Conservation (phyloP, 2,329 filamentous ascomycete species). For the Malbranchea zuffiana region DNA sequence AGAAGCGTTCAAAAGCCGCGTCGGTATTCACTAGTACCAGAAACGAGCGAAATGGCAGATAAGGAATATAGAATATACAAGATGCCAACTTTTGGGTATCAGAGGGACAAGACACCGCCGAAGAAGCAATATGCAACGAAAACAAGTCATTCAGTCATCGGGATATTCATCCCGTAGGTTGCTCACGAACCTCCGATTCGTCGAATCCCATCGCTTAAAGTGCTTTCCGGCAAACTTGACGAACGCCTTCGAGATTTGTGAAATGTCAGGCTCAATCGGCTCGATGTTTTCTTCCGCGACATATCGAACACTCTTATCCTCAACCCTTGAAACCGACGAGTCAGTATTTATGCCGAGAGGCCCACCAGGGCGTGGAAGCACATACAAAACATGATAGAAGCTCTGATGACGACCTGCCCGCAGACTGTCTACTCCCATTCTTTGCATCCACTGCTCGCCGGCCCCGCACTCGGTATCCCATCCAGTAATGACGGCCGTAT, state of each 20-base stretch:
- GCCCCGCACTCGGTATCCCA: slow-evolving; percentile 59
- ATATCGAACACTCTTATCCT: slow-evolving; percentile 59
- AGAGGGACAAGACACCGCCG: too few relatives aligned
- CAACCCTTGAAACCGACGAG: slow-evolving; percentile 39
- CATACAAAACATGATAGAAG: slow-evolving; percentile 83
- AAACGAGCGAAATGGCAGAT: background rate
- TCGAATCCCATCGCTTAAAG: slow-evolving; percentile 74
- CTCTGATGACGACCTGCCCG: slow-evolving; percentile 53
- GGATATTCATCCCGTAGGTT: slow-evolving; percentile 77
- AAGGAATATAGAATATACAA: background rate
- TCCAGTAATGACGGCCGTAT: slow-evolving; percentile 73
- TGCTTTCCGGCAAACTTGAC: slow-evolving; percentile 66
- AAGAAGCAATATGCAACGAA: background rate
- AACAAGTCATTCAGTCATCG: slow-evolving; percentile 46
- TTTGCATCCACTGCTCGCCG: slow-evolving; percentile 52
- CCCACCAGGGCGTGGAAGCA: slow-evolving; percentile 18
- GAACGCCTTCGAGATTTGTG: slow-evolving; percentile 41
- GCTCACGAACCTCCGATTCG: slow-evolving; percentile 61
- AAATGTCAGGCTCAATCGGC: slow-evolving; percentile 44
- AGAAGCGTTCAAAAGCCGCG: slow-evolving; percentile 23
- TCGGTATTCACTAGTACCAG: slow-evolving; percentile 14
- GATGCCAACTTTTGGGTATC: background rate
- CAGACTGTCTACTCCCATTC: slow-evolving; percentile 52
- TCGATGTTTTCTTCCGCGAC: slow-evolving; percentile 74
- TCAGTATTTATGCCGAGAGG: slow-evolving; percentile 10